Percentiles rank a stretch among this genome's conserved stretches.
Evolutionary conservation across 768 basidiomycete genomes (phyloP).

Genomic region (Boletus rubropictus): DNA sequence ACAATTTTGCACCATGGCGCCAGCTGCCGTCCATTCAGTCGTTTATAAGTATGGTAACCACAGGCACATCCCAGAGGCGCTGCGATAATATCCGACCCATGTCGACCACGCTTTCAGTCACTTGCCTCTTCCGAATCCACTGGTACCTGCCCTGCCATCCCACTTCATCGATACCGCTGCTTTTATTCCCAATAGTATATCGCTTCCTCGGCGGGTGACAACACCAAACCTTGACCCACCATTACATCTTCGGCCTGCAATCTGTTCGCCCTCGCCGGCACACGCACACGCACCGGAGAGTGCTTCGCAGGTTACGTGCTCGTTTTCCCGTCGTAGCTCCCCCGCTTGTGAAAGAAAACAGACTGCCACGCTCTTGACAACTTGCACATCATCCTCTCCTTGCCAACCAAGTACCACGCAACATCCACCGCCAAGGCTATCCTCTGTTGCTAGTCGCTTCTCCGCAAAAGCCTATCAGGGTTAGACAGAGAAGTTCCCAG

Average conservation of each 20-base stretch:
- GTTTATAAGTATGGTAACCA: slow-evolving; percentile 22
- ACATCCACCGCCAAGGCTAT: slow-evolving; percentile 1
- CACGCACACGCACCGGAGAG: slow-evolving; percentile 1
- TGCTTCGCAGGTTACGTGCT: slow-evolving; percentile 20
- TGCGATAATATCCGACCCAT: slow-evolving; percentile 31
- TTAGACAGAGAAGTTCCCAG: slow-evolving; percentile 16
- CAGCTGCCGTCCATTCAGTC: slow-evolving; percentile 28
- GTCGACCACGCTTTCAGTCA: slow-evolving; percentile 18
- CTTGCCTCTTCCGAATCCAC: slow-evolving; percentile 18
- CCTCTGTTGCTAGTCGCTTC: slow-evolving; percentile 12
- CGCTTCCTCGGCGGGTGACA: slow-evolving; percentile 12
- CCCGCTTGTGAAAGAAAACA: background rate
- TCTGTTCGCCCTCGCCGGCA: slow-evolving; percentile 5
- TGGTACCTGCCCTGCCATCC: slow-evolving; percentile 13
- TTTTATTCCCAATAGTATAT: slow-evolving; percentile 13
- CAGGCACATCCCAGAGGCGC: slow-evolving; percentile 21
- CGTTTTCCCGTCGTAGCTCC: slow-evolving; percentile 12
- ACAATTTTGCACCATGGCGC: slow-evolving; percentile 17
- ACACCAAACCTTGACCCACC: slow-evolving; percentile 5
- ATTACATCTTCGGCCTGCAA: slow-evolving; percentile 13
- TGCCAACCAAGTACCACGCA: background rate
- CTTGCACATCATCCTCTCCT: background rate
- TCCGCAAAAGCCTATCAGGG: slow-evolving; percentile 34
- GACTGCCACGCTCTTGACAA: slow-evolving; percentile 1
- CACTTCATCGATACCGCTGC: slow-evolving; percentile 22